Evolutionary conservation across 2,329 filamentous ascomycete species (phyloP), one percentile per base, ranked within the genome.

Genomic region (Colletotrichum sp.): DNA sequence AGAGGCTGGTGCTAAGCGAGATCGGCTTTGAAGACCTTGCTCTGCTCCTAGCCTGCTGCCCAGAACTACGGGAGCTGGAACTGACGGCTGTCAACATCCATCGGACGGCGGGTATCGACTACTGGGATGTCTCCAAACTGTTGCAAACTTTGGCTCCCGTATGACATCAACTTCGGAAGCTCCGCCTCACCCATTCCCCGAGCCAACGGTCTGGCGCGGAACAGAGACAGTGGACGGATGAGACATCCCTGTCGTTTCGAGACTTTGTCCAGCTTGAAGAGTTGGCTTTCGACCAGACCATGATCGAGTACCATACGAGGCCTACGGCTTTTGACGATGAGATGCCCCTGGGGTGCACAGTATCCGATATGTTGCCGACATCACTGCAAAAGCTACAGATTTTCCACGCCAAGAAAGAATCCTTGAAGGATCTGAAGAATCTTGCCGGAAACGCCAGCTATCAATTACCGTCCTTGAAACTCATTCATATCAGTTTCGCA

Each of bases 61-160:
- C 73, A 3, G 22, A 8, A 13, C 22, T 75, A 57, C 61, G 59
- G 55, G 63, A 72, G 39, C 44, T 75, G 73, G 73, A 61, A 19
- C 9, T 75, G 32, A 27, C 32, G 16, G 69, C 69, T 12, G 28
- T 32, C 13, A 63, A 72, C 39, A 68, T 75, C 16, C 57, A 75
- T 39, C 57, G 70, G n/a, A 75, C 55, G 15, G 65, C 69, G 15
- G 63, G 63, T 5, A 13, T 63, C 15, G 34, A 63, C 27, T 64
- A 72, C 44, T 75, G 73, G 69, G 70, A 72, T 8, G 39, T 72
- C 30, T 68, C 73, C 11, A 64, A 72, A 19, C 25, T 75, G 36
- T 5, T 75, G n/a, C 73, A 64, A 63, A 39, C 73, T 13, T 39
- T 75, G 16, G 55, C 48, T 9, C 32, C 57, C 5, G 63, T 64